These are phyloP conservation scores for Wickerhamomyces sydowiorum DNA, from an alignment of 805 yeast genomes.

Conservation along the genomic window DNA sequence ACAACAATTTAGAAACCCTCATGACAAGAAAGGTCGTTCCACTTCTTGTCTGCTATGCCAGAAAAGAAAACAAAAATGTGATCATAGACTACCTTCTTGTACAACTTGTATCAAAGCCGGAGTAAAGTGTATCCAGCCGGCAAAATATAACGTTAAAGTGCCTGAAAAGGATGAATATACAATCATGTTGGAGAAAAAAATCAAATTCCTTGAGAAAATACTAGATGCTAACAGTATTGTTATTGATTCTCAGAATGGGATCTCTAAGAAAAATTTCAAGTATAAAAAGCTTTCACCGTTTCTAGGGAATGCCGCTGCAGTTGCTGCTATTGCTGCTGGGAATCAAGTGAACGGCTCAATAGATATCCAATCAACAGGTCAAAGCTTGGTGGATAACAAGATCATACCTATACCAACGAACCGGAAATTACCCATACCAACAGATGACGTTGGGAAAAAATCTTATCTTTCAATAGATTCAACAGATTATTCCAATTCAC, in stretches of 20 bases:
- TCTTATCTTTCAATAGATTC: conserved; percentile 24
- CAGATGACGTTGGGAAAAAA: conserved; percentile 1
- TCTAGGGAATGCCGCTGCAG: conserved; percentile 11
- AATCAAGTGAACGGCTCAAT: neutral
- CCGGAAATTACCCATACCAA: conserved; percentile 12
- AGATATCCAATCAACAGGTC: conserved; percentile 6
- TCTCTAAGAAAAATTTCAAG: conserved; percentile 25
- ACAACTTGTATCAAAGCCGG: conserved; percentile 63
- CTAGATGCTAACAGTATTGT: conserved; percentile 28
- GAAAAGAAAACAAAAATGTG: conserved; percentile 58
- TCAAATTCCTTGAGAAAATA: conserved; percentile 44
- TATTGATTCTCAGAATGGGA: conserved; percentile 20
- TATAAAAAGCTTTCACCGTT: conserved; percentile 34
- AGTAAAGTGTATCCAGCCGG: conserved; percentile 58
- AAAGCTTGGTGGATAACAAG: conserved; percentile 5
- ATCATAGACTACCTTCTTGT: conserved; percentile 58
- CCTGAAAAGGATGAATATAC: conserved; percentile 54
- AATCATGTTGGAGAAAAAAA: conserved; percentile 46
- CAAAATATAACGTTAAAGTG: conserved; percentile 41
- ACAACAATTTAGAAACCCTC: conserved; percentile 1
- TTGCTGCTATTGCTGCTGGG: neutral
- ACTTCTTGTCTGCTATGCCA: conserved; percentile 53
- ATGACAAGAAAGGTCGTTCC: conserved; percentile 49
- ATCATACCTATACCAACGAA: conserved; percentile 7
- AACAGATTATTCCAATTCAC: conserved; percentile 33